Percentiles rank a stretch among this genome's conserved stretches.
phyloP scores from a whole-genome alignment of 176 grass and related monocot genomes.

The Areca catechu region DNA sequence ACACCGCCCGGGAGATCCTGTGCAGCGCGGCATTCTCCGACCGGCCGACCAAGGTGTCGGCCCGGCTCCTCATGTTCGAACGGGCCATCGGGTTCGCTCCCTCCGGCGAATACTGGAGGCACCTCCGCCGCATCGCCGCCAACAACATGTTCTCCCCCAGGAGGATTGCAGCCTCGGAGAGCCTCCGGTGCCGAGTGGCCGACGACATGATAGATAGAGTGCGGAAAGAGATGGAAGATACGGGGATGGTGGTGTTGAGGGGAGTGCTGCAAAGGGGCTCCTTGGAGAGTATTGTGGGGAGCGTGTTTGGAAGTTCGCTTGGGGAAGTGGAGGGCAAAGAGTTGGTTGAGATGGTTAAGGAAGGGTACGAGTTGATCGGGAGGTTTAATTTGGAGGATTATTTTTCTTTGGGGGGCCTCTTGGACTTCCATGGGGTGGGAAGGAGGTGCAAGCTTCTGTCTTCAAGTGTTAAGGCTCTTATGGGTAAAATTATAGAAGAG shows the following conservation, averaged over 20 bases:
- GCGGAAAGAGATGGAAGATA: not conserved
- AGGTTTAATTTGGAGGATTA: conserved; percentile 34
- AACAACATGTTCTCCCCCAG: conserved; percentile 29
- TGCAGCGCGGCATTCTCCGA: conserved; percentile 12
- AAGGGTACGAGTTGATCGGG: conserved; percentile 35
- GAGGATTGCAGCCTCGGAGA: conserved; percentile 6
- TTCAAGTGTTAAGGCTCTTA: conserved; percentile 17
- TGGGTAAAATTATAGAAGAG: conserved; percentile 30
- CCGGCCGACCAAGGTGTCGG: conserved; percentile 16
- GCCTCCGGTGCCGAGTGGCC: not conserved
- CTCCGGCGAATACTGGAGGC: conserved; percentile 26
- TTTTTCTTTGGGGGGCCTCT: conserved; percentile 3
- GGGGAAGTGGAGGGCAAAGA: not conserved
- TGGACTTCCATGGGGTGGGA: conserved; percentile 25
- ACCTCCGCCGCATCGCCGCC: conserved; percentile 21
- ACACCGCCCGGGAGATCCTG: conserved; percentile 35
- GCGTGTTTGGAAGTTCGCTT: conserved; percentile 22
- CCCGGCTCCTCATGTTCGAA: conserved; percentile 33
- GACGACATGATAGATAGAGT: not conserved
- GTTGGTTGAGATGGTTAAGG: conserved; percentile 26
- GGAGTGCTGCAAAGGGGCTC: conserved; percentile 19
- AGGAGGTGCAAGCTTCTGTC: conserved; percentile 17
- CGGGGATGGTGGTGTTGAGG: conserved; percentile 19
- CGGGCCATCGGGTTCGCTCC: conserved; percentile 35
- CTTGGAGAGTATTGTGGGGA: conserved; percentile 27